Evolutionary conservation across 116 monocot species (phyloP).

Genomic region (Papilionanthe hybrid): DNA sequence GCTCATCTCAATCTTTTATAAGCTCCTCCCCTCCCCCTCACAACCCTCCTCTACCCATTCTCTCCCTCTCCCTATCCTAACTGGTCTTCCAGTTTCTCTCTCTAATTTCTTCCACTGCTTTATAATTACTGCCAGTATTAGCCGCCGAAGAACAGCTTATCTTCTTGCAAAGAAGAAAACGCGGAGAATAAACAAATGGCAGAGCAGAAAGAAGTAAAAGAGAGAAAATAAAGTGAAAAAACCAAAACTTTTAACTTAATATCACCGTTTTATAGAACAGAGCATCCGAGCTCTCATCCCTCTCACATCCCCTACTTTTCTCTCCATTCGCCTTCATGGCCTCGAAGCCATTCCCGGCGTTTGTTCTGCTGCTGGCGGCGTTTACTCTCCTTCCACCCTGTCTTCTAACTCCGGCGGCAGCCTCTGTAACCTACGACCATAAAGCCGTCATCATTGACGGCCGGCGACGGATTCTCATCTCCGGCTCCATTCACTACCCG

Average conservation of each 20-base stretch:
- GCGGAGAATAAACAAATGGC: neutral
- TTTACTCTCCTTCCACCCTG: neutral
- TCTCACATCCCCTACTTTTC: neutral
- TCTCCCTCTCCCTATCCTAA: neutral
- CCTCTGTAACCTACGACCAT: conserved; percentile 48
- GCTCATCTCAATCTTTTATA: neutral
- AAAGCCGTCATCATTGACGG: conserved; percentile 57
- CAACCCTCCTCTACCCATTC: neutral
- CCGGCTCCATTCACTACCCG: conserved; percentile 69
- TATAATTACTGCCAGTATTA: neutral
- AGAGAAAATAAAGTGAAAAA: conserved; percentile 3
- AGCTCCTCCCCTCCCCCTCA: neutral
- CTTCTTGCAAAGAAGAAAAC: neutral
- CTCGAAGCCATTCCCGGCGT: neutral
- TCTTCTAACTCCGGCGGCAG: conserved; percentile 8
- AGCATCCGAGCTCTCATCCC: neutral
- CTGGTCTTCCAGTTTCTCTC: neutral
- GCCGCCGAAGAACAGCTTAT: neutral
- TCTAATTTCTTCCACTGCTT: neutral
- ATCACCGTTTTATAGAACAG: neutral
- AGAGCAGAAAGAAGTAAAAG: neutral
- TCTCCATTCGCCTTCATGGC: conserved; percentile 15
- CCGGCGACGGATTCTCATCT: conserved; percentile 54
- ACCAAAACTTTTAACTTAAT: neutral
- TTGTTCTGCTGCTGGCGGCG: neutral